Conservation (phyloP, 2,329 filamentous ascomycete species). For the Diplodia sapinea region DNA sequence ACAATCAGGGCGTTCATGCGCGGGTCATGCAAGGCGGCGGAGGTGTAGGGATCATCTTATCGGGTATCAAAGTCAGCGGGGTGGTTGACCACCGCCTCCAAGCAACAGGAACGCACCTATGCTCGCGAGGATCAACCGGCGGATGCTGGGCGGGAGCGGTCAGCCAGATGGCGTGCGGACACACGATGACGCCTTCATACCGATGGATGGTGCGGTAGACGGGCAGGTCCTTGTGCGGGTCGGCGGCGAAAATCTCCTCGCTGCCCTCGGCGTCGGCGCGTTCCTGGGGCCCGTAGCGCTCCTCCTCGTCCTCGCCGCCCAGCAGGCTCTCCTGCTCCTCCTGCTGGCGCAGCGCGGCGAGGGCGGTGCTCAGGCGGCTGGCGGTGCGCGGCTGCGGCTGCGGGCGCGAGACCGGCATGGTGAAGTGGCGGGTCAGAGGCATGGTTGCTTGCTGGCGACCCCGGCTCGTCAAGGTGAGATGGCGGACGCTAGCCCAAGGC, state of each 20-base stretch:
- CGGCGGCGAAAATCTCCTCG: conserved; percentile 53
- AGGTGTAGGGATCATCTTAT: conserved; percentile 67
- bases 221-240: conserved; percentile 67
- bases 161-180: neutral
- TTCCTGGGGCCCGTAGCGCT: conserved; percentile 53
- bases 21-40: conserved; percentile 79
- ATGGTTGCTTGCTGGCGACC: conserved; percentile 1
- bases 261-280: conserved; percentile 46
- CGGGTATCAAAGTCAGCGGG: conserved; percentile 7
- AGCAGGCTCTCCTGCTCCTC: conserved; percentile 58
- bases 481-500: conserved; percentile 15
- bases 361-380: conserved; percentile 46
- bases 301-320: conserved; percentile 48
- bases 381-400: conserved; percentile 35
- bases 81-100: neutral
- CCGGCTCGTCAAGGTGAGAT: neutral
- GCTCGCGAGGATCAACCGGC: conserved; percentile 53
- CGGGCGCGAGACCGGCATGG: conserved; percentile 18
- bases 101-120: conserved; percentile 46
- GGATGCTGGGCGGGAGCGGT: conserved; percentile 45
- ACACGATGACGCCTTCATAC: conserved; percentile 35
- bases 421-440: conserved; percentile 26
- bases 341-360: conserved; percentile 49
- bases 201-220: conserved; percentile 81
- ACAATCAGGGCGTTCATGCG: conserved; percentile 82